Evolutionary conservation across 768 basidiomycete genomes (phyloP).

Genomic region (Tylopilus balloui): DNA sequence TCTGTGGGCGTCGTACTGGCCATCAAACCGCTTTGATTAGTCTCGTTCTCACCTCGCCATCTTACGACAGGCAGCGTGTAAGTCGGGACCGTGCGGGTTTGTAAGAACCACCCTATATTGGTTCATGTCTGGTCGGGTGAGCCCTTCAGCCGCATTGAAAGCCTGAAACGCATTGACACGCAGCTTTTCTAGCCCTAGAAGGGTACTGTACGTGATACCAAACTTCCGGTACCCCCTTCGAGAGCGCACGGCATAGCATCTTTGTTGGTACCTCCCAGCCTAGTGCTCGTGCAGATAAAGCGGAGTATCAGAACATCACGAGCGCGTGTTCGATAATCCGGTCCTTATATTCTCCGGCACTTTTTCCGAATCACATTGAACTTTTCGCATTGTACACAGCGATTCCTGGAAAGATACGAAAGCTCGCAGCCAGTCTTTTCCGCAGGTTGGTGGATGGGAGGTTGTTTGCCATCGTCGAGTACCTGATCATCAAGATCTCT

Average conservation of each 20-base stretch:
- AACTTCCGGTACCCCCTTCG: not conserved
- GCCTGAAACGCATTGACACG: not conserved
- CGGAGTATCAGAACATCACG: not conserved
- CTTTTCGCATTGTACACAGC: not conserved
- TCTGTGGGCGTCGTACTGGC: not conserved
- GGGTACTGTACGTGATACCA: not conserved
- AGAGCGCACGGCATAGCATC: not conserved
- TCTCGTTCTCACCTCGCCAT: not conserved
- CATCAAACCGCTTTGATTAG: not conserved
- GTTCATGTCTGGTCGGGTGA: not conserved
- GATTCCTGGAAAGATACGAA: not conserved
- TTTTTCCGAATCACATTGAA: not conserved
- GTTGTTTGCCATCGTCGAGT: not conserved
- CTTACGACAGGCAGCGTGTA: conserved; percentile 6
- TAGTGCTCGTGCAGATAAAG: not conserved
- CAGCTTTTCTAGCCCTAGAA: not conserved
- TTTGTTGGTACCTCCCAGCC: not conserved
- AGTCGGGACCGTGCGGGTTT: not conserved
- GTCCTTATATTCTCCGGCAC: not conserved
- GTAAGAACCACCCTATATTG: not conserved
- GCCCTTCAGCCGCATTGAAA: not conserved
- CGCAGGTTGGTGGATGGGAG: not conserved
- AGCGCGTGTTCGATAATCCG: not conserved
- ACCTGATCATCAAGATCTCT: not conserved
- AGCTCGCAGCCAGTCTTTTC: not conserved